Evolutionary conservation across 306 rosid species (phyloP), one percentile per base, ranked within the genome.

Genomic region (Malus asiatica): DNA sequence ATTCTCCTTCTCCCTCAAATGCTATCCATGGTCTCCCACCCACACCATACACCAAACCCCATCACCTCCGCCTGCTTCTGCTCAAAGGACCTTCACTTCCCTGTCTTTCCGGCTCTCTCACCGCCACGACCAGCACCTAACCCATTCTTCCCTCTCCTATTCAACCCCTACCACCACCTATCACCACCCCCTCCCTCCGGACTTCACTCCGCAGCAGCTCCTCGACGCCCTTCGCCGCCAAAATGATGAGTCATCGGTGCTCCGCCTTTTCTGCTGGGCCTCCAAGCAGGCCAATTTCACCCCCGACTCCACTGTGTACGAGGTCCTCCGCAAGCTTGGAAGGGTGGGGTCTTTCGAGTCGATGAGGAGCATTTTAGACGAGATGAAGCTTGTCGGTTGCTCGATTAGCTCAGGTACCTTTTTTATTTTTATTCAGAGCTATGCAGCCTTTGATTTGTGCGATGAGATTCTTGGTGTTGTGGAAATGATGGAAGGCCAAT

Each of bases 241-340:
- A 65, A 84, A 76, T 42, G 95, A 93, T 78, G 88, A 86, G 48
- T 82, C 91, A n/a, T 85, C 98, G 1, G 83, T 88, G 4, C 85
- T 93, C 27, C 87, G 85, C 67, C 64, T 89, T 30, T 88, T 86
- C 81, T 86, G 88, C 42, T 89, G 95, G 93, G 95, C 97, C 68
- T 83, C 93, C 0, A 81, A 84, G 80, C 96, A 91, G 78, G 90
- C 94, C 82, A 87, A 80, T 59, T 91, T 87, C 86, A 32, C 77
- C 0, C 88, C 94, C 58, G 42, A 32, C 72, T 77, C 87, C 29
- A 72, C 86, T 30, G 11, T 91, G 12, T 89, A 85, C 84, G 70
- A 90, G 69, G 45, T 84, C 72, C 97, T 90, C 67, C 79, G 72
- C 68, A 87, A 84, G 57, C 93, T 88, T 10, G 91, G 78, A 32